Base-by-base conservation (phyloP, 2,329 filamentous ascomycete species). In the Chalara sp. region DNA sequence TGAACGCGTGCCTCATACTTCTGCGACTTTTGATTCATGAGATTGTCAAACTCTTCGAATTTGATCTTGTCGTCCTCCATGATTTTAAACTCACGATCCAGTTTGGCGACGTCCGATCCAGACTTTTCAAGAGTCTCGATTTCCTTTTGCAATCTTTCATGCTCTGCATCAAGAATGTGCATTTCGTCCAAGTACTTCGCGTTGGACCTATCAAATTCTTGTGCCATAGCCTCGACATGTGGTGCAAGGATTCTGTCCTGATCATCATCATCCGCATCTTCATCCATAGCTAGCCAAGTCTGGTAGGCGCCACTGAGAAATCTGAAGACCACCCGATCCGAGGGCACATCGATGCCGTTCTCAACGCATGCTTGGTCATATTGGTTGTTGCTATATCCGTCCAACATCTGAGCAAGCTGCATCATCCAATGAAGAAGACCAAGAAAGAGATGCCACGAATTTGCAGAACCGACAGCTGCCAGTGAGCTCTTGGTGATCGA, bases 351-450 rank as follows among this genome's bases (percentile, higher is more conserved):
- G 44, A 93, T 81, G 1, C 92, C 93, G 32, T 83, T 85, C 61
- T 96, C 92, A 41, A 86, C 78, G 65, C 90, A 96, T 1, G 90
- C 91, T 48, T 96, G 87, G 58, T 96, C 90, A 67, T 96, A 99
- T 44, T 83, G 82, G 52, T 90, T 86, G 49, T 74, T 69, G 1
- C 81, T 75, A 64, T 91, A 97, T 28, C 87, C 80, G 55, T 97
- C 91, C 64, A 97, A 81, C 85, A 97, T 95, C 60, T 92, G 85
- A 5, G 89, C 89, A 47, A 99, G 75, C 68, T 97, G 91, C 92
- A 99, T 96, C 83, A 99, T 92, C 93, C 93, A 99, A 71, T 99
- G 91, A 47, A 99, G 76, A 66, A 99, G 74, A 0, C 91, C 93
- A 10, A 99, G 74, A 63, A 99, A 97, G 0, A 89, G 93, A 55